Conservation (phyloP, 2,329 filamentous ascomycete genomes). For the Akanthomyces uredinophilus region DNA sequence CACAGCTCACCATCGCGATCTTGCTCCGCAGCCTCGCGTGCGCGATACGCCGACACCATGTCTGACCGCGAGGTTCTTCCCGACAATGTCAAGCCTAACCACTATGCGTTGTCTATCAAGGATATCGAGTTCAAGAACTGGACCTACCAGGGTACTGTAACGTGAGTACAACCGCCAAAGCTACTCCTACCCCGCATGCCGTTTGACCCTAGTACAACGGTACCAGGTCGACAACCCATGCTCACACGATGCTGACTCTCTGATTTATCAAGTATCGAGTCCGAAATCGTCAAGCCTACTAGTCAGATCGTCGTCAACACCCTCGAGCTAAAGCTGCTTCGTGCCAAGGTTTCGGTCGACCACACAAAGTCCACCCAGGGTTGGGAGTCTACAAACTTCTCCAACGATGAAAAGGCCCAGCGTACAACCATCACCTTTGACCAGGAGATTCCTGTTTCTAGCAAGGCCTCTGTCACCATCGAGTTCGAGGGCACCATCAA, state of each 20-base stretch:
- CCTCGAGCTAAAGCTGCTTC: slow-evolving; percentile 73
- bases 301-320: slow-evolving; percentile 80
- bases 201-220: not conserved
- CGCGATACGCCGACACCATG: slow-evolving; percentile 33
- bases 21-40: slow-evolving; percentile 11
- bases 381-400: slow-evolving; percentile 60
- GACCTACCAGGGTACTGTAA: slow-evolving; percentile 78
- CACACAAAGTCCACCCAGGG: slow-evolving; percentile 52
- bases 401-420: slow-evolving; percentile 79
- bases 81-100: slow-evolving; percentile 66
- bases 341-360: slow-evolving; percentile 55
- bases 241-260: slow-evolving; percentile 8
- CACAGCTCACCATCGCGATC: not conserved
- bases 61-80: slow-evolving; percentile 59
- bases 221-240: not conserved
- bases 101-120: slow-evolving; percentile 79
- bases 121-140: slow-evolving; percentile 71
- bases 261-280: slow-evolving; percentile 55
- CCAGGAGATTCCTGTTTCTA: slow-evolving; percentile 61
- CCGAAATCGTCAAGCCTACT: slow-evolving; percentile 65
- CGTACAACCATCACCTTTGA: slow-evolving; percentile 74
- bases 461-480: slow-evolving; percentile 63
- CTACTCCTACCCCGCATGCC: slow-evolving; percentile 6
- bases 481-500: slow-evolving; percentile 79
- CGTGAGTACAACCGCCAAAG: slow-evolving; percentile 32